Percentiles rank a stretch among this genome's conserved stretches.
These are phyloP conservation scores for Aquanectria penicillioides DNA, from an alignment of 2,329 filamentous ascomycete genomes.

Conservation along the genomic window DNA sequence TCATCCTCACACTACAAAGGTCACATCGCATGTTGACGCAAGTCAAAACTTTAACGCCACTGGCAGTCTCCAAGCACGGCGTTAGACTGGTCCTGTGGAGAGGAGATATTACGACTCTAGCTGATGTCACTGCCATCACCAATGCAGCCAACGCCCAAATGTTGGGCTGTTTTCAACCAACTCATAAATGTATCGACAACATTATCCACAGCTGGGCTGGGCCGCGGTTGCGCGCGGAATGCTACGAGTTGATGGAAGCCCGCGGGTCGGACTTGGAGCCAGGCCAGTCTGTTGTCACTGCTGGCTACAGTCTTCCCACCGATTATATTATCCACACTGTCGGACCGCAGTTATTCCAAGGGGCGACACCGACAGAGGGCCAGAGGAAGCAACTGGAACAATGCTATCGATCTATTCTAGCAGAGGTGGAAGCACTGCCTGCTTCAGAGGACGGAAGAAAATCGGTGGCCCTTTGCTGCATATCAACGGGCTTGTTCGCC, in stretches of 20 bases:
- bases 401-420: slow-evolving; percentile 29
- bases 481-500: slow-evolving; percentile 33
- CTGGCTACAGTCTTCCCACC: slow-evolving; percentile 18
- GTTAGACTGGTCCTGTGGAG: slow-evolving; percentile 25
- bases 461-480: slow-evolving; percentile 32
- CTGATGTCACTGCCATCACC: slow-evolving; percentile 28
- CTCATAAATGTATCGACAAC: slow-evolving; percentile 38
- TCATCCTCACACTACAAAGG: neutral
- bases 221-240: slow-evolving; percentile 31
- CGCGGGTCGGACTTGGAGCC: slow-evolving; percentile 6
- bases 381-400: slow-evolving; percentile 12
- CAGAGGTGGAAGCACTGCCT: slow-evolving; percentile 5
- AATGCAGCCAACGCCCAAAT: slow-evolving; percentile 36
- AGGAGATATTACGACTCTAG: slow-evolving; percentile 36
- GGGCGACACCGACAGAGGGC: neutral
- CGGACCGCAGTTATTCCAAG: slow-evolving; percentile 23
- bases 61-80: neutral
- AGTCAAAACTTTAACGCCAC: neutral
- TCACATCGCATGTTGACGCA: slow-evolving; percentile 22
- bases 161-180: slow-evolving; percentile 36
- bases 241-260: slow-evolving; percentile 22
- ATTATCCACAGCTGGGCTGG: slow-evolving; percentile 35
- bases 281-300: slow-evolving; percentile 26
- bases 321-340: slow-evolving; percentile 32
- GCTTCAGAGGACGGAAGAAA: neutral